Evolutionary conservation across 495 filamentous ascomycete genomes (phyloP).

Genomic region (Aspergillus avenaceus): DNA sequence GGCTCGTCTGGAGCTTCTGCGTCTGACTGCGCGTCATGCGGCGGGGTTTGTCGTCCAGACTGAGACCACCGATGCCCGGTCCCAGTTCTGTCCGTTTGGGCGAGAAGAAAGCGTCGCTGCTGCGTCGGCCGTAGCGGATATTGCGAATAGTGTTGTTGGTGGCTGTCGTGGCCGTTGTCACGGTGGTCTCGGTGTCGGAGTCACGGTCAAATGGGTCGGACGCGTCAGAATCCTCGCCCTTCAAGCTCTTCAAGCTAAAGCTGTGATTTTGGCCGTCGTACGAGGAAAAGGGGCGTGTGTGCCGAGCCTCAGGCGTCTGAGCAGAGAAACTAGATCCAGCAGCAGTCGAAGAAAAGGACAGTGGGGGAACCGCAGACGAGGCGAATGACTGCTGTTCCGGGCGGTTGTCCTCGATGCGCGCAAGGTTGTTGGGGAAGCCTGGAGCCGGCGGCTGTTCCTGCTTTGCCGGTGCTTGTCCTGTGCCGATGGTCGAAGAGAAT

Average conservation of each 20-base stretch:
- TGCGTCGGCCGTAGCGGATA: conserved; percentile 32
- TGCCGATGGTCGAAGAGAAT: not conserved
- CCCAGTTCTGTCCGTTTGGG: conserved; percentile 34
- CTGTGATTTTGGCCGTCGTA: conserved; percentile 23
- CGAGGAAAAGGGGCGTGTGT: conserved; percentile 15
- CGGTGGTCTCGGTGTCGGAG: conserved; percentile 40
- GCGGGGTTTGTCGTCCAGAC: conserved; percentile 38
- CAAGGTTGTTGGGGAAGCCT: not conserved
- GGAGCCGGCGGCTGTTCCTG: not conserved
- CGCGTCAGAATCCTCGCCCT: conserved; percentile 25
- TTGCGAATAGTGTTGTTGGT: conserved; percentile 38
- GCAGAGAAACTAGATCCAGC: conserved; percentile 30
- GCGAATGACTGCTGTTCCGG: conserved; percentile 17
- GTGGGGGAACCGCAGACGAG: conserved; percentile 19
- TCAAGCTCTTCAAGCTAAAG: conserved; percentile 35
- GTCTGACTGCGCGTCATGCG: conserved; percentile 43
- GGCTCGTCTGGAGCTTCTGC: conserved; percentile 16
- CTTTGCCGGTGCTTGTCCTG: conserved; percentile 4
- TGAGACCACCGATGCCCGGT: conserved; percentile 36
- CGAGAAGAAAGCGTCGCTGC: conserved; percentile 22
- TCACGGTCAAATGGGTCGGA: conserved; percentile 37
- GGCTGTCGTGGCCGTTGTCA: conserved; percentile 31
- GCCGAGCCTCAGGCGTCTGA: conserved; percentile 21
- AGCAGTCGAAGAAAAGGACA: conserved; percentile 31
- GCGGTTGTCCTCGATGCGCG: conserved; percentile 11